These are phyloP conservation scores for Cercophora samala DNA, from an alignment of 495 filamentous ascomycete genomes.

Conservation along the genomic window DNA sequence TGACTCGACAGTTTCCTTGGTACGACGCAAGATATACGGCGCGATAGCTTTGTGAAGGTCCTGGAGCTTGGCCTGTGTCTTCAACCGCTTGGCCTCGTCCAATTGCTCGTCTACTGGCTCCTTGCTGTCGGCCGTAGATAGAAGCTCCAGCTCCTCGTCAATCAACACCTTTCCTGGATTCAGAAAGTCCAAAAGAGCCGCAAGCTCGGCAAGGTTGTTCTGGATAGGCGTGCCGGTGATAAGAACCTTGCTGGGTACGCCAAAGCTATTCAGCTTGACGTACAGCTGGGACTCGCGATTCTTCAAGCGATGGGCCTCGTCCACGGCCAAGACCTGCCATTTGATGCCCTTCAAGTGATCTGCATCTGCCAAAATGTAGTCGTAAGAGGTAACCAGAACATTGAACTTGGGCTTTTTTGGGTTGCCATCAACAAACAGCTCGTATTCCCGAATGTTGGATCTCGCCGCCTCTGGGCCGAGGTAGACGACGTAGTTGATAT, in stretches of 20 bases:
- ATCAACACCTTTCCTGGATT: conserved; percentile 85
- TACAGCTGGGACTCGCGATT: conserved; percentile 94
- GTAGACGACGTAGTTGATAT: conserved; percentile 96
- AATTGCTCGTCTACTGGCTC: conserved; percentile 27
- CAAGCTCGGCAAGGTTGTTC: conserved; percentile 89
- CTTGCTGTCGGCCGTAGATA: conserved; percentile 42
- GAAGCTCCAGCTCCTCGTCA: conserved; percentile 78
- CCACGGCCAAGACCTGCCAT: conserved; percentile 95
- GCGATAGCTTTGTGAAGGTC: conserved; percentile 73
- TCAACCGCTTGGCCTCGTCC: conserved; percentile 36
- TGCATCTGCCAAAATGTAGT: conserved; percentile 81
- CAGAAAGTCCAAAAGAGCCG: conserved; percentile 89
- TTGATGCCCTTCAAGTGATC: conserved; percentile 79
- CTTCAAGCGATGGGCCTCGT: conserved; percentile 96
- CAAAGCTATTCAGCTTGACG: conserved; percentile 75
- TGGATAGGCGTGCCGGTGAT: conserved; percentile 98
- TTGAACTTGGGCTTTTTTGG: conserved; percentile 87
- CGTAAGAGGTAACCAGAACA: conserved; percentile 90
- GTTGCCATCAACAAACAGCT: conserved; percentile 81
- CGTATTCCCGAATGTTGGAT: conserved; percentile 77
- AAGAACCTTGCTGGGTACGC: conserved; percentile 76
- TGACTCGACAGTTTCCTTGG: conserved; percentile 94
- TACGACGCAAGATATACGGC: conserved; percentile 92
- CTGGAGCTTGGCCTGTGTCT: conserved; percentile 44
- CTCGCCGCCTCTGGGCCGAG: conserved; percentile 81